Percentiles rank a stretch among this genome's conserved stretches.
These are phyloP conservation scores for Lippia alba DNA, from an alignment of 305 asterid species.

Conservation along the genomic window DNA sequence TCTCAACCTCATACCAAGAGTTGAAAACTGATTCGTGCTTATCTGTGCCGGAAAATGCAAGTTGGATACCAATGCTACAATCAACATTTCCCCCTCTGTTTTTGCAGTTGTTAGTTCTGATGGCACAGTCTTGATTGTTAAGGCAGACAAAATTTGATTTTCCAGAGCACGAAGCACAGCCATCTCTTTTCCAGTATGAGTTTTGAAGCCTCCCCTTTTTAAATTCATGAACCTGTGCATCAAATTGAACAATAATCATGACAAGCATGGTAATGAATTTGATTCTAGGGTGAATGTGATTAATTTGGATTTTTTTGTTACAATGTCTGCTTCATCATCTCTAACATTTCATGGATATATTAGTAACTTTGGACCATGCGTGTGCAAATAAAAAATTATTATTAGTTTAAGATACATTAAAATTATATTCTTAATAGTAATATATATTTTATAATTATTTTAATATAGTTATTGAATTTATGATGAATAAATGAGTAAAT, in stretches of 20 bases:
- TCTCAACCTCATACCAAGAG: slow-evolving; percentile 93
- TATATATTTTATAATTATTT: too few species aligned
- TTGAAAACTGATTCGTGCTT: slow-evolving; percentile 84
- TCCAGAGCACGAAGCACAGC: slow-evolving; percentile 78
- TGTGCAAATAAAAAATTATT: too few species aligned
- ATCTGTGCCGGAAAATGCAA: slow-evolving; percentile 93
- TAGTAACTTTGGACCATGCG: too few species aligned
- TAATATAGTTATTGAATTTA: too few species aligned
- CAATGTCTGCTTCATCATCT: too few species aligned
- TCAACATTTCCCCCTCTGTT: slow-evolving; percentile 80
- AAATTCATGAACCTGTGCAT: slow-evolving; percentile 79
- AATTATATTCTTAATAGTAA: too few species aligned
- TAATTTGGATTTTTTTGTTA: too few species aligned
- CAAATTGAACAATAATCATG: slow-evolving; percentile 3
- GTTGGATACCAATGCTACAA: slow-evolving; percentile 92
- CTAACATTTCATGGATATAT: too few species aligned
- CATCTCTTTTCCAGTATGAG: slow-evolving; percentile 93
- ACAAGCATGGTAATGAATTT: slow-evolving; percentile 15
- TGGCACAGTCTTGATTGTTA: slow-evolving; percentile 91
- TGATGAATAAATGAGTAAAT: too few species aligned
- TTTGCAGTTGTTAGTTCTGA: slow-evolving; percentile 69
- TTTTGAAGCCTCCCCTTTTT: slow-evolving; percentile 93
- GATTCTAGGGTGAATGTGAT: slow-evolving; percentile 16
- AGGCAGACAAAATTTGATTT: slow-evolving; percentile 79
- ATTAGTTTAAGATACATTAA: too few species aligned